phyloP scores from a whole-genome alignment of 1,284 basidiomycete species.

The Ganoderma resinaceum region DNA sequence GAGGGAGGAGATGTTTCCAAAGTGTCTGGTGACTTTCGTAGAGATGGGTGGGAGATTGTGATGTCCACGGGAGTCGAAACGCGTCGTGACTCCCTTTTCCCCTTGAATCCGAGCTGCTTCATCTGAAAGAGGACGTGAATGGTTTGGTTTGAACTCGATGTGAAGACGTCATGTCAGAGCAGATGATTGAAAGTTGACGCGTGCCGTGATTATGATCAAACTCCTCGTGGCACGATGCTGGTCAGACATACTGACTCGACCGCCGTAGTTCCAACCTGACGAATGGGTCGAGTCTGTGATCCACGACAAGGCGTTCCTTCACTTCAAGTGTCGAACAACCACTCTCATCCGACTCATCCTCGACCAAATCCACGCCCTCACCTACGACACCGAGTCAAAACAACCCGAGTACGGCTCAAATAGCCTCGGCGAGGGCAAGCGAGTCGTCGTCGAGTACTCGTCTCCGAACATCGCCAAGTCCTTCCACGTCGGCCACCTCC shows the following conservation, averaged over 20 bases:
- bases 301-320: slow-evolving; percentile 83
- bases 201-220: too few relatives aligned
- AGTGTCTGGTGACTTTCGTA: too few relatives aligned
- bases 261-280: slow-evolving; percentile 68
- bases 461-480: slow-evolving; percentile 99
- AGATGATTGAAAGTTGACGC: too few relatives aligned
- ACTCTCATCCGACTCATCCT: slow-evolving; percentile 83
- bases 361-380: slow-evolving; percentile 81
- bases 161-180: too few relatives aligned
- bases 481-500: slow-evolving; percentile 97
- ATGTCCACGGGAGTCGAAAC: too few relatives aligned
- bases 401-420: slow-evolving; percentile 79
- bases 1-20: too few relatives aligned
- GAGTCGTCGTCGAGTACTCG: slow-evolving; percentile 88
- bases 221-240: too few relatives aligned
- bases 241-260: slow-evolving; percentile 8
- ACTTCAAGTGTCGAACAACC: slow-evolving; percentile 77
- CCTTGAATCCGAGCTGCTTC: too few relatives aligned
- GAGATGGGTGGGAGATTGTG: too few relatives aligned
- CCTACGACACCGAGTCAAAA: slow-evolving; percentile 61
- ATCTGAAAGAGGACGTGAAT: too few relatives aligned
- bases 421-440: slow-evolving; percentile 81
- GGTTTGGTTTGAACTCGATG: too few relatives aligned
- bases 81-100: too few relatives aligned
- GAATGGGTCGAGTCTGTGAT: slow-evolving; percentile 72